phyloP scores from a whole-genome alignment of 768 basidiomycete genomes.

The Rhodotorula kratochvilovae region DNA sequence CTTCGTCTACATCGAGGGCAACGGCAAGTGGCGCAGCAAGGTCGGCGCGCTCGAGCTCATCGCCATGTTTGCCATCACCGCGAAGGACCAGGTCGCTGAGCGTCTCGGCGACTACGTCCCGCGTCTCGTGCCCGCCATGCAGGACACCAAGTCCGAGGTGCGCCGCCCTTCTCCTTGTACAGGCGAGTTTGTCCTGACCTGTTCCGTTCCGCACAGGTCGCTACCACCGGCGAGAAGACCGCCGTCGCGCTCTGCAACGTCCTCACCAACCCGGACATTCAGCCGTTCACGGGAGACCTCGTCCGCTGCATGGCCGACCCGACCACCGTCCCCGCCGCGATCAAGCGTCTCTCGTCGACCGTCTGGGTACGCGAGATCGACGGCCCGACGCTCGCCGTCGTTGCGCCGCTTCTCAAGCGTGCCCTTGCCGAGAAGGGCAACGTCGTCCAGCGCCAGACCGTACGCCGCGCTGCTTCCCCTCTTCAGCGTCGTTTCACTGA shows the following conservation, averaged over 20 bases:
- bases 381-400: conserved; percentile 89
- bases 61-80: conserved; percentile 38
- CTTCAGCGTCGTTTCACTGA: not conserved
- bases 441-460: conserved; percentile 85
- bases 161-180: conserved; percentile 38
- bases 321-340: conserved; percentile 73
- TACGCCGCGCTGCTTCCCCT: not conserved
- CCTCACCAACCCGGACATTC: conserved; percentile 86
- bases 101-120: conserved; percentile 78
- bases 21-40: conserved; percentile 81
- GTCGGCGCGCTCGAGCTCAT: conserved; percentile 87
- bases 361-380: conserved; percentile 98
- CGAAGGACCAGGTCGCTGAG: conserved; percentile 63
- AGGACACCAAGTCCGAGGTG: conserved; percentile 93
- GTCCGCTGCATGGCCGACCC: conserved; percentile 94
- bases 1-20: conserved; percentile 56
- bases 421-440: conserved; percentile 92
- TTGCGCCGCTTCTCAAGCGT: conserved; percentile 83
- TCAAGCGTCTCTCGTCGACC: conserved; percentile 89
- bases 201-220: conserved; percentile 57
- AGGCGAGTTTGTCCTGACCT: not conserved
- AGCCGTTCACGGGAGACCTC: conserved; percentile 77
- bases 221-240: conserved; percentile 77
- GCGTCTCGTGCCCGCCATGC: conserved; percentile 82
- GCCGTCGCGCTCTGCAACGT: conserved; percentile 83